A percentile compares a stretch with the other conserved stretches of the same genome.
Evolutionary conservation across 2,329 filamentous ascomycete species (phyloP).

Genomic region (Diplodia seriata): DNA sequence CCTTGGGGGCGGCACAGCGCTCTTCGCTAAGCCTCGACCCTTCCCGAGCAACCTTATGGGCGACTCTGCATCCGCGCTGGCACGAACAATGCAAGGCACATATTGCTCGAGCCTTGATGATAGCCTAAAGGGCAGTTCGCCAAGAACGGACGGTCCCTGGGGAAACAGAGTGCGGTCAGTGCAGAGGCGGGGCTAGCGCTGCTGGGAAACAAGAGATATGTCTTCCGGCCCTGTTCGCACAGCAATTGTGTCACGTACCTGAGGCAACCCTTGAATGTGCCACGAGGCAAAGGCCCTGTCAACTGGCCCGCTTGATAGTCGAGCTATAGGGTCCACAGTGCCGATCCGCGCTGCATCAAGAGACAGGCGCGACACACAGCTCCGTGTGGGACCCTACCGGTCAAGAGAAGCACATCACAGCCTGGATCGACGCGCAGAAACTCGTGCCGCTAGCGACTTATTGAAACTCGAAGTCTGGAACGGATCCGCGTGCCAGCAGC

Average conservation of each 20-base stretch:
- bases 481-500: slow-evolving; percentile 1
- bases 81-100: slow-evolving; percentile 11
- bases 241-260: slow-evolving; percentile 13
- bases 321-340: not conserved
- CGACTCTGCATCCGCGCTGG: not conserved
- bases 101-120: not conserved
- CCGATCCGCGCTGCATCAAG: not conserved
- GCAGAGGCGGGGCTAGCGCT: slow-evolving; percentile 1
- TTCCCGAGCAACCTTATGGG: not conserved
- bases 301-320: not conserved
- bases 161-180: not conserved
- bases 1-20: slow-evolving; percentile 5
- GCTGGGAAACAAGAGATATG: slow-evolving; percentile 9
- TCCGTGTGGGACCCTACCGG: not conserved
- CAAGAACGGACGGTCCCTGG: not conserved
- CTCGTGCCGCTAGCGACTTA: not conserved
- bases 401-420: not conserved
- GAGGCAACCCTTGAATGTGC: not conserved
- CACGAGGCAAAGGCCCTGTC: slow-evolving; percentile 2
- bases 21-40: not conserved
- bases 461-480: slow-evolving; percentile 18
- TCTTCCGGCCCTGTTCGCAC: not conserved
- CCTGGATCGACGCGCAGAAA: not conserved
- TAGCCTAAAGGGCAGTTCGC: not conserved
- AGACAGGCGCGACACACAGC: not conserved